These are phyloP conservation scores for Albugo laibachii DNA, from an alignment of 352 stramenopile genomes.

Conservation along the genomic window DNA sequence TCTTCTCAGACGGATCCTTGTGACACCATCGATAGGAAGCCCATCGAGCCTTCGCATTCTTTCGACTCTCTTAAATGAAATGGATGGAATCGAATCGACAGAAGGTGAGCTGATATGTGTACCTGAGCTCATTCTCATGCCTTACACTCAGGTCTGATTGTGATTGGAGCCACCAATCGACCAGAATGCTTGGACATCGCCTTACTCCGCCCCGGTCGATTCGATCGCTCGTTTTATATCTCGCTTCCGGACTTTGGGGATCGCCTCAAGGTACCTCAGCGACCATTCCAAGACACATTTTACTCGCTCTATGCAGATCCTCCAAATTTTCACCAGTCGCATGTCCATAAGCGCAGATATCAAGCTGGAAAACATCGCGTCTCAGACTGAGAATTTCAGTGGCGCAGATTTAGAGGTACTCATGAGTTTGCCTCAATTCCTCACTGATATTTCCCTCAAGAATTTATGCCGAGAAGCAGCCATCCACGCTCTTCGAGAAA, in stretches of 20 bases:
- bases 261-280: slow-evolving; percentile 5
- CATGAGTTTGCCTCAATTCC: not conserved
- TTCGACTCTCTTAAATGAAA: slow-evolving; percentile 94
- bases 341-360: slow-evolving; percentile 52
- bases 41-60: slow-evolving; percentile 66
- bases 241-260: slow-evolving; percentile 56
- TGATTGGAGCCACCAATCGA: slow-evolving; percentile 95
- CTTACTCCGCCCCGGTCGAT: slow-evolving; percentile 88
- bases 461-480: slow-evolving; percentile 76
- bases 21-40: no score
- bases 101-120: slow-evolving; percentile 29
- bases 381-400: slow-evolving; percentile 40
- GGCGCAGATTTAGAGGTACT: slow-evolving; percentile 75
- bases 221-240: slow-evolving; percentile 93
- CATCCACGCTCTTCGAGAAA: slow-evolving; percentile 45
- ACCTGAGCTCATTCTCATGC: not conserved
- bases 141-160: slow-evolving; percentile 49
- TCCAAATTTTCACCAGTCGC: slow-evolving; percentile 47
- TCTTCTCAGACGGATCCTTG: not conserved
- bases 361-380: slow-evolving; percentile 28
- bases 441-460: slow-evolving; percentile 13
- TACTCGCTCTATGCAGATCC: slow-evolving; percentile 17
- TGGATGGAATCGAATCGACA: slow-evolving; percentile 90
- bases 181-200: slow-evolving; percentile 96
- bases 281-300: not conserved